phyloP scores from a whole-genome alignment of 1,284 basidiomycete genomes.

The Golubevia sp. region DNA sequence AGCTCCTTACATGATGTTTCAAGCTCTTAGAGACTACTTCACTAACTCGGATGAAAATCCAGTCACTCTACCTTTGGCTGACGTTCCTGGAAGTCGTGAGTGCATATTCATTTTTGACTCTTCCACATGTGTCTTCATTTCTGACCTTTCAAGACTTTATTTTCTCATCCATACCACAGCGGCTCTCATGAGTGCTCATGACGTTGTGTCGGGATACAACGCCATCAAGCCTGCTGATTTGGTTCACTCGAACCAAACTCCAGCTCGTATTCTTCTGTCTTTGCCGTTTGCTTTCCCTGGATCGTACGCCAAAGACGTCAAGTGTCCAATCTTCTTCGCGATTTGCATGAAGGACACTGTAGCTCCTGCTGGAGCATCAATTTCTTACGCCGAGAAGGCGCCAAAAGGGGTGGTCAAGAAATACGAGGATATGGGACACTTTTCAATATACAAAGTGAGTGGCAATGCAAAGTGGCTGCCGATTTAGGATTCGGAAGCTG shows the following conservation, averaged over 20 bases:
- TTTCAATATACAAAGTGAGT: constrained; percentile 29
- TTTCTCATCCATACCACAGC: constrained; percentile 6
- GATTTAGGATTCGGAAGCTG: too few relatives aligned
- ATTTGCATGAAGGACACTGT: constrained; percentile 45
- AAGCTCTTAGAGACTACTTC: constrained; percentile 22
- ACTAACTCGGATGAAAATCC: constrained; percentile 18
- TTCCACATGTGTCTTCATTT: background rate
- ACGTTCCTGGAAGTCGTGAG: constrained; percentile 34
- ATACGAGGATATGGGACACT: constrained; percentile 39
- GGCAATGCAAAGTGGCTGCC: too few relatives aligned
- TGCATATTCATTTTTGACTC: background rate
- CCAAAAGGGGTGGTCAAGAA: constrained; percentile 23
- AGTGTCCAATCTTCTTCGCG: constrained; percentile 44
- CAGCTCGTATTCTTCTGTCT: constrained; percentile 31
- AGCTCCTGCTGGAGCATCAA: constrained; percentile 26
- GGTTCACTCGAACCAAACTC: constrained; percentile 14
- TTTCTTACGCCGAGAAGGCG: constrained; percentile 31
- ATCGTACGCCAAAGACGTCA: constrained; percentile 21
- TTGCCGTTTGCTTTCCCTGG: constrained; percentile 37
- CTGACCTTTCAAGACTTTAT: background rate
- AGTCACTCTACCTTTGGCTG: constrained; percentile 20
- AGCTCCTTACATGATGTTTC: constrained; percentile 13
- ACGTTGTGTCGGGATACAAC: constrained; percentile 12
- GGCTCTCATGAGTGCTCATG: constrained; percentile 38
- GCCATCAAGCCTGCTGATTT: constrained; percentile 16